These are phyloP conservation scores for Agarophyton chilense DNA, from an alignment of 23 red algal genomes.

Conservation along the genomic window DNA sequence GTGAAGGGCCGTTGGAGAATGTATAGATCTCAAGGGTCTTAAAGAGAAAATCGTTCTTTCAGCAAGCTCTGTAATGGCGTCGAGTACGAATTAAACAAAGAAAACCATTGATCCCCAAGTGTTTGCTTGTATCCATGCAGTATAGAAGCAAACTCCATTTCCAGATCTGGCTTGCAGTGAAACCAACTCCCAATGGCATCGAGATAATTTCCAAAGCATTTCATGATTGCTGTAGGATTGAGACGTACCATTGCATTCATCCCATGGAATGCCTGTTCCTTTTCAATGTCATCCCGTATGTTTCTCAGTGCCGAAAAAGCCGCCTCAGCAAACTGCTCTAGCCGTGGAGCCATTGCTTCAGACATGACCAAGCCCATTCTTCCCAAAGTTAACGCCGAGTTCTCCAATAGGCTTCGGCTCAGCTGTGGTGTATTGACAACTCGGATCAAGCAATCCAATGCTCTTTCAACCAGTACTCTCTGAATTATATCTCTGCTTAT, in stretches of 20 bases:
- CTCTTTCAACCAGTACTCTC: slow-evolving; percentile 45
- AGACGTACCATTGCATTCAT: slow-evolving; percentile 66
- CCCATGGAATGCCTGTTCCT: slow-evolving; percentile 72
- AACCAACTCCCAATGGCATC: slow-evolving; percentile 76
- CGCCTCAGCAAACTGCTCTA: slow-evolving; percentile 60
- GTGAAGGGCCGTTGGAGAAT: slow-evolving; percentile 25
- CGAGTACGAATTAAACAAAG: slow-evolving; percentile 43
- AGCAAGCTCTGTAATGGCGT: slow-evolving; percentile 36
- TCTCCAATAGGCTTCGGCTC: slow-evolving; percentile 65
- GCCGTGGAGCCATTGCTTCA: slow-evolving; percentile 62
- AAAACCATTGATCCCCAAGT: slow-evolving; percentile 69
- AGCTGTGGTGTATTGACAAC: slow-evolving; percentile 61
- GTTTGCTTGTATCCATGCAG: slow-evolving; percentile 54
- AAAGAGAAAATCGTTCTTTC: slow-evolving; percentile 57
- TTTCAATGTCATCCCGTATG: slow-evolving; percentile 67
- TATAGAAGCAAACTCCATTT: slow-evolving; percentile 69
- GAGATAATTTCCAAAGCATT: slow-evolving; percentile 61
- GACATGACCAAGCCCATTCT: slow-evolving; percentile 76
- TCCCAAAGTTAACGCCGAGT: slow-evolving; percentile 78
- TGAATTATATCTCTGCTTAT: slow-evolving; percentile 65
- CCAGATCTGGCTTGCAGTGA: slow-evolving; percentile 68
- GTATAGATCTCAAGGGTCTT: neutral
- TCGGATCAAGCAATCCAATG: slow-evolving; percentile 60
- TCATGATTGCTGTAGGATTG: slow-evolving; percentile 52
- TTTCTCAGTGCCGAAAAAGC: slow-evolving; percentile 39